phyloP scores from a whole-genome alignment of 805 yeast species.

The Nakazawaea peltata region DNA sequence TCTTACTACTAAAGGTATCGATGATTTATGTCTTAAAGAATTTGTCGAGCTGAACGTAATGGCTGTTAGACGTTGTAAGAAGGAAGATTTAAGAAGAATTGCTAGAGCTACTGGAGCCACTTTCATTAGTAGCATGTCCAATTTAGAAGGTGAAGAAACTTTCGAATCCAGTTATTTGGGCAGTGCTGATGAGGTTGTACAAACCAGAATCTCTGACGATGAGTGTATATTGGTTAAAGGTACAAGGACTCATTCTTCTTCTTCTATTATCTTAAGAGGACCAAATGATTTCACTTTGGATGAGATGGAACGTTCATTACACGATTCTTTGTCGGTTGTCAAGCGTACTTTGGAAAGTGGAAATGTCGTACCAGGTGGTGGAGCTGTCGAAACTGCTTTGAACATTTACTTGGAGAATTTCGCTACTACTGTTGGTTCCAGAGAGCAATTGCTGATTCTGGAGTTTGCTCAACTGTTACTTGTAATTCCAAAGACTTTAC shows the following conservation, averaged over 20 bases:
- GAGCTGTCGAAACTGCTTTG: conserved; percentile 96
- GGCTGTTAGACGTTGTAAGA: conserved; percentile 96
- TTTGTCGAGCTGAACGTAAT: conserved; percentile 87
- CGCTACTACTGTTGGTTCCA: conserved; percentile 95
- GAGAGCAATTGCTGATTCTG: conserved; percentile 97
- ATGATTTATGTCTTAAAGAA: conserved; percentile 84
- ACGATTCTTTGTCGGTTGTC: conserved; percentile 89
- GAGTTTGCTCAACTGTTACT: conserved; percentile 90
- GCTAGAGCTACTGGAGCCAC: conserved; percentile 99
- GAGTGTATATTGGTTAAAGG: conserved; percentile 92
- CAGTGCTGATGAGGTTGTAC: conserved; percentile 82
- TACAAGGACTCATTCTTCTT: conserved; percentile 82
- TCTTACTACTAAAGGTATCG: conserved; percentile 90
- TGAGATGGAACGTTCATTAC: conserved; percentile 97
- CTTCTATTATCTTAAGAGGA: conserved; percentile 91
- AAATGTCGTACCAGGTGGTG: conserved; percentile 96
- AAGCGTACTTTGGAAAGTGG: conserved; percentile 95
- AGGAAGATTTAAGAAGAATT: conserved; percentile 92
- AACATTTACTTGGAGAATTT: conserved; percentile 92
- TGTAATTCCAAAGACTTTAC: conserved; percentile 92
- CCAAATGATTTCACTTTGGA: conserved; percentile 92
- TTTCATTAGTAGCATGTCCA: conserved; percentile 75
- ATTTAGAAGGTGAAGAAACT: conserved; percentile 92
- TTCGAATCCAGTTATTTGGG: conserved; percentile 84
- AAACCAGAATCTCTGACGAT: conserved; percentile 88